These are phyloP conservation scores for Obelidium mucronatum DNA, from an alignment of 192 early-diverging fungal species.

Conservation along the genomic window DNA sequence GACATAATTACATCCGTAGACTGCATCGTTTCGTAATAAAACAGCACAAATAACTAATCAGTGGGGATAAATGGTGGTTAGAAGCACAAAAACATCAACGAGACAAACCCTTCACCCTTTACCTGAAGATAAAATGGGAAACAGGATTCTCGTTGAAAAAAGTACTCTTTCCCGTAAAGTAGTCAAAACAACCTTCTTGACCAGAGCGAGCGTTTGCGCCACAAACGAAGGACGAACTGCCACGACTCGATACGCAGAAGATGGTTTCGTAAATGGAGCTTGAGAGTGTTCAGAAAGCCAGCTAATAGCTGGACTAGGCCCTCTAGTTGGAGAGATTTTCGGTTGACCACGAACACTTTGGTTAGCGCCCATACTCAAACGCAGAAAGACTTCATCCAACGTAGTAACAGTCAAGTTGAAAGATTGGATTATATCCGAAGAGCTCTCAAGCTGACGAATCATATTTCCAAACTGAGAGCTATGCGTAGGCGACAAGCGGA, in stretches of 20 bases:
- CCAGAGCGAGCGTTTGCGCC: not conserved
- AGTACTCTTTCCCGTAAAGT: not conserved
- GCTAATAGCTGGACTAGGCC: not conserved
- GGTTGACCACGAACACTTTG: slow-evolving; percentile 40
- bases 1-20: not conserved
- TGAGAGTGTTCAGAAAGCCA: not conserved
- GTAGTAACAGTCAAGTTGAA: slow-evolving; percentile 19
- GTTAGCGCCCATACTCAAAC: not conserved
- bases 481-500: slow-evolving; percentile 3
- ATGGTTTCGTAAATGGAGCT: not conserved
- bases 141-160: not conserved
- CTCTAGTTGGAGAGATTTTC: slow-evolving; percentile 19
- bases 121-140: not conserved
- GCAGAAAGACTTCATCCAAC: slow-evolving; percentile 36
- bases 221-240: not conserved
- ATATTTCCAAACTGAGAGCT: slow-evolving; percentile 3
- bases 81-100: not conserved
- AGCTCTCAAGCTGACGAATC: not conserved
- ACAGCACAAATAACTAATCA: too few relatives aligned
- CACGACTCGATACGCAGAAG: not conserved
- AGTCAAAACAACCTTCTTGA: slow-evolving; percentile 2
- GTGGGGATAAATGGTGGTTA: too few relatives aligned
- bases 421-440: not conserved
- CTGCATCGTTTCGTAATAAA: not conserved
- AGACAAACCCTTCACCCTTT: too few relatives aligned